These are phyloP conservation scores for Globisporangium canariense DNA, from an alignment of 352 stramenopile genomes.

Conservation along the genomic window DNA sequence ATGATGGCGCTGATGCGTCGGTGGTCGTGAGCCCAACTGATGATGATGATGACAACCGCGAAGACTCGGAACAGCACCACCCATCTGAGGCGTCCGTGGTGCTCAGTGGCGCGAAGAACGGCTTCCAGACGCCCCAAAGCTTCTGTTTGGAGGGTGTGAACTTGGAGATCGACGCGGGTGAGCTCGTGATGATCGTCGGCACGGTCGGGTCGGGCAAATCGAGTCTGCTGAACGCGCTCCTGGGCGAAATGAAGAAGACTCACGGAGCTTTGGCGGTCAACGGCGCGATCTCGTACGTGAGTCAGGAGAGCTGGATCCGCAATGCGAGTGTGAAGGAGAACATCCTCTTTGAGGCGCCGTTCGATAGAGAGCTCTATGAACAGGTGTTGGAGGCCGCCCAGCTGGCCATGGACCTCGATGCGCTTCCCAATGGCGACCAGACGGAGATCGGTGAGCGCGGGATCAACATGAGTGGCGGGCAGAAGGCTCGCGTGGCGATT, in stretches of 20 bases:
- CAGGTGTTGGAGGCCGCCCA: constrained; percentile 34
- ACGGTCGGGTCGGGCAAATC: constrained; percentile 52
- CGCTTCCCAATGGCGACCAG: constrained; percentile 48
- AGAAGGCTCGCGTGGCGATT: constrained; percentile 79
- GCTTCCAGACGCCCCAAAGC: not conserved
- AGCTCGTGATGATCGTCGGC: constrained; percentile 54
- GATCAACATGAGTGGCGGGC: constrained; percentile 56
- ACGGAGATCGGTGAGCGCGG: constrained; percentile 63
- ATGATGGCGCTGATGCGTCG: not conserved
- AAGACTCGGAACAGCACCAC: not conserved
- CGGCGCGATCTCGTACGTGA: constrained; percentile 67
- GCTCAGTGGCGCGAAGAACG: not conserved
- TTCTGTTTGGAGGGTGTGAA: constrained; percentile 34
- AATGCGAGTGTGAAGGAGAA: constrained; percentile 90
- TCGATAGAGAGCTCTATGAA: constrained; percentile 34
- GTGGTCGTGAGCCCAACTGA: not conserved
- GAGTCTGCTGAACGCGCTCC: constrained; percentile 44
- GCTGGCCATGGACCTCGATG: constrained; percentile 35
- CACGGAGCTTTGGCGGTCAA: constrained; percentile 21
- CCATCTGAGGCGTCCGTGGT: not conserved
- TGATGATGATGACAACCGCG: not conserved
- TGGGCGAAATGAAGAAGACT: constrained; percentile 43
- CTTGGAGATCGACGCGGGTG: constrained; percentile 58
- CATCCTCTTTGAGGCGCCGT: constrained; percentile 75
- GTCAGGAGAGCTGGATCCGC: constrained; percentile 91